Percentiles rank a stretch among this genome's conserved stretches.
These are phyloP conservation scores for Emmonsia crescens DNA, from an alignment of 2,329 filamentous ascomycete species.

Conservation along the genomic window DNA sequence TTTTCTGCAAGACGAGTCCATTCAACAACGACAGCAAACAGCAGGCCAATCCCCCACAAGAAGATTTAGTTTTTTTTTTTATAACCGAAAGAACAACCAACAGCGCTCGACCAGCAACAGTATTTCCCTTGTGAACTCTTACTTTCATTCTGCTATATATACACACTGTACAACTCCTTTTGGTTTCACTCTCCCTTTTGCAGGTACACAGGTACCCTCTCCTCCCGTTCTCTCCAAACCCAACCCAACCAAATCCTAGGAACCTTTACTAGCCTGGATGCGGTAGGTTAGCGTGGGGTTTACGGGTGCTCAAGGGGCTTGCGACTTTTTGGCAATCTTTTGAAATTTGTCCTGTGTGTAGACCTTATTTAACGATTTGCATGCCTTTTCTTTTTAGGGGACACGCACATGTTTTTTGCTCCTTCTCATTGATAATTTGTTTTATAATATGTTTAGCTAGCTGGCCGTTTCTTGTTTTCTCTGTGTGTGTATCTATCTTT, in stretches of 20 bases:
- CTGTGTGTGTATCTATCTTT: background rate
- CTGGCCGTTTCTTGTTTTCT: background rate
- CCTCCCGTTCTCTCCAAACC: background rate
- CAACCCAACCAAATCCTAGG: too few relatives aligned
- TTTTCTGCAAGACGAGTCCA: background rate
- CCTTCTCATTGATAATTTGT: background rate
- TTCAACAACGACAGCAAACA: background rate
- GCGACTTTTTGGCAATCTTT: background rate
- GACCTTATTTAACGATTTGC: background rate
- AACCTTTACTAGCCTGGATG: background rate
- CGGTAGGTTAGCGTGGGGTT: background rate
- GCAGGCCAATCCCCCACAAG: background rate
- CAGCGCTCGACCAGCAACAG: slow-evolving; percentile 1
- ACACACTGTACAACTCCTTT: background rate
- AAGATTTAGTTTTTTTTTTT: background rate
- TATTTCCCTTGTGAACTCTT: background rate
- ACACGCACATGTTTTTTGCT: background rate
- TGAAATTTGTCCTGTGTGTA: background rate
- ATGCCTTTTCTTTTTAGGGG: background rate
- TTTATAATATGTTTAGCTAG: slow-evolving; percentile 3
- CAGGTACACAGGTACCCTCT: background rate
- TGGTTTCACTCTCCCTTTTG: background rate
- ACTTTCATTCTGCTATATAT: background rate
- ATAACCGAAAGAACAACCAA: background rate
- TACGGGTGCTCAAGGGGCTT: too few relatives aligned